Percentiles rank a stretch among this genome's conserved stretches.
phyloP scores from a whole-genome alignment of 371 early-diverging fungal genomes.

The Smittium culicis region DNA sequence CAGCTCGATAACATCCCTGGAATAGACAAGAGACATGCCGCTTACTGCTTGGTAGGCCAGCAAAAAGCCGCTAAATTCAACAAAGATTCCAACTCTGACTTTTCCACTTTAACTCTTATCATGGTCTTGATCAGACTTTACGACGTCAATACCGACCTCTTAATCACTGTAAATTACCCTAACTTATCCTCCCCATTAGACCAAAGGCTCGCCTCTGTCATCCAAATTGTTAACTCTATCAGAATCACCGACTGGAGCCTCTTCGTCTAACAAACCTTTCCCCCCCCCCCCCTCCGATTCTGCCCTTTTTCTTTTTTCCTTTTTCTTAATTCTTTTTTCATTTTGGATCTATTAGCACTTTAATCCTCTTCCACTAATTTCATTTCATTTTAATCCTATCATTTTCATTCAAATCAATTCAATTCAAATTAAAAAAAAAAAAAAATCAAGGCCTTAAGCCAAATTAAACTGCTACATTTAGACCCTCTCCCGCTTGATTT shows the following conservation, averaged over 20 bases:
- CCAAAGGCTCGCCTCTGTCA: neutral
- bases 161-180: slow-evolving; percentile 50
- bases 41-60: neutral
- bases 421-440: too few species aligned
- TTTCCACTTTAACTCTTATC: slow-evolving; percentile 46
- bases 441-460: too few species aligned
- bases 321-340: too few species aligned
- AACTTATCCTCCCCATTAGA: slow-evolving; percentile 22
- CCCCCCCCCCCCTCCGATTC: too few species aligned
- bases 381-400: too few species aligned
- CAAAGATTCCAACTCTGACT: neutral
- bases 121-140: slow-evolving; percentile 52
- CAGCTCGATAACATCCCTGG: neutral
- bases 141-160: slow-evolving; percentile 48
- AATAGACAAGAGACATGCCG: neutral
- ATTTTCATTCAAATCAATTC: too few species aligned
- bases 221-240: neutral
- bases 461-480: too few species aligned
- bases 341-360: too few species aligned
- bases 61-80: slow-evolving; percentile 5
- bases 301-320: too few species aligned
- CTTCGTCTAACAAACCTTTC: neutral
- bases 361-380: too few species aligned
- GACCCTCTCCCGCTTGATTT: too few species aligned
- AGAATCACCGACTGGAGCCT: neutral